Conservation (phyloP, 139 green algal genomes). For the Tetraselmis striata region DNA sequence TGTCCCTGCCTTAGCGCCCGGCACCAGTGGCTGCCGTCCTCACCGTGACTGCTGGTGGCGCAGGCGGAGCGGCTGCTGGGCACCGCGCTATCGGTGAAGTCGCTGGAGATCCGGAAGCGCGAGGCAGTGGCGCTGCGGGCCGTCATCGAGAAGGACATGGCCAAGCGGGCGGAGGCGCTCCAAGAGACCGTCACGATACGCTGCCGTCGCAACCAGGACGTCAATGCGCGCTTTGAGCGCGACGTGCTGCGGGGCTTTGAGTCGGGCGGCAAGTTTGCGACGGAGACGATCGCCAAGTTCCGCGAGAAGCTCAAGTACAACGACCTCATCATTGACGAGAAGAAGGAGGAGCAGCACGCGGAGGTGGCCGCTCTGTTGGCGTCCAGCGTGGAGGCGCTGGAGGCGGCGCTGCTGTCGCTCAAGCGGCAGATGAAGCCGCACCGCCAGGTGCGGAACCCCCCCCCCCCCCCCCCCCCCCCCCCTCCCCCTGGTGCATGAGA, state of each 20-base stretch:
- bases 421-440: constrained; percentile 2
- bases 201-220: not conserved
- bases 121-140: not conserved
- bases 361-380: not conserved
- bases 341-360: not conserved
- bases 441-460: not conserved
- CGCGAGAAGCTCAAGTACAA: not conserved
- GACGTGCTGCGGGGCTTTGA: constrained; percentile 1
- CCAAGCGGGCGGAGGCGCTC: not conserved
- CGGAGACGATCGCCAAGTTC: not conserved
- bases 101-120: not conserved
- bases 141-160: not conserved
- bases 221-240: not conserved
- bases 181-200: not conserved
- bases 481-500: no score
- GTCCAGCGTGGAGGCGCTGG: not conserved
- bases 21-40: no score
- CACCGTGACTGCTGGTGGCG: no score
- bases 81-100: not conserved
- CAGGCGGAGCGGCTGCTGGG: not conserved
- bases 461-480: no score
- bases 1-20: no score
- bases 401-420: not conserved
- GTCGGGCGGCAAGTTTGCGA: not conserved
- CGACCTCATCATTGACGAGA: not conserved